phyloP scores from a whole-genome alignment of 768 basidiomycete species.

The Amanita pallidorosea region DNA sequence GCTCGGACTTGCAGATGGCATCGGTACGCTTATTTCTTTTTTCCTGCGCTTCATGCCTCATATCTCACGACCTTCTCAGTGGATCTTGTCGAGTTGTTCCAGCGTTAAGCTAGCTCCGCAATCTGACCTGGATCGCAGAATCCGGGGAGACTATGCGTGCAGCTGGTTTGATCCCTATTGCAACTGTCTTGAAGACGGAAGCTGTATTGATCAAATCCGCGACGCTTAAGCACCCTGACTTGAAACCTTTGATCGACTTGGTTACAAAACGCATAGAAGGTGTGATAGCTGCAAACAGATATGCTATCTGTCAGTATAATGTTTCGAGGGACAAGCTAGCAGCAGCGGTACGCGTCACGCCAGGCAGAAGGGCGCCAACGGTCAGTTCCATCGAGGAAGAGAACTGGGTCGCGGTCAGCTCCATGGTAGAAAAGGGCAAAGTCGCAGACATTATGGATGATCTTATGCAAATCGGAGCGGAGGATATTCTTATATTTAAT shows the following conservation, averaged over 20 bases:
- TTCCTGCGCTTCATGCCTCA: conserved; percentile 4
- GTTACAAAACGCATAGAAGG: conserved; percentile 87
- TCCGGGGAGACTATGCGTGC: conserved; percentile 99
- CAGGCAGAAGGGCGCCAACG: conserved; percentile 84
- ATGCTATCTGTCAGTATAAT: conserved; percentile 91
- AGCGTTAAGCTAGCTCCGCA: not conserved
- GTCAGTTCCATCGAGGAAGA: conserved; percentile 74
- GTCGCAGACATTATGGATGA: conserved; percentile 84
- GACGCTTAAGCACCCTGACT: conserved; percentile 48
- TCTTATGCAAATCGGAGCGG: conserved; percentile 71
- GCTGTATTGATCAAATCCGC: conserved; percentile 88
- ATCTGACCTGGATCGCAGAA: conserved; percentile 34
- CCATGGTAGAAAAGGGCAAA: conserved; percentile 82
- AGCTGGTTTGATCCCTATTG: conserved; percentile 89
- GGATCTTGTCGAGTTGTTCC: conserved; percentile 79
- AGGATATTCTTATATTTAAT: conserved; percentile 84
- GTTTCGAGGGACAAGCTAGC: conserved; percentile 54
- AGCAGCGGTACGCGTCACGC: conserved; percentile 63
- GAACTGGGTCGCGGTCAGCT: conserved; percentile 86
- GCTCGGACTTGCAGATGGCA: conserved; percentile 92
- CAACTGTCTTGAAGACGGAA: conserved; percentile 72
- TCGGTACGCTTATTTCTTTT: conserved; percentile 39
- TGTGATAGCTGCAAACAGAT: conserved; percentile 79
- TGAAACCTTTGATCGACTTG: conserved; percentile 58
- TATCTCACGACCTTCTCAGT: conserved; percentile 32